Conservation (phyloP, 345 rosid genomes). For the Brassica rapa region DNA sequence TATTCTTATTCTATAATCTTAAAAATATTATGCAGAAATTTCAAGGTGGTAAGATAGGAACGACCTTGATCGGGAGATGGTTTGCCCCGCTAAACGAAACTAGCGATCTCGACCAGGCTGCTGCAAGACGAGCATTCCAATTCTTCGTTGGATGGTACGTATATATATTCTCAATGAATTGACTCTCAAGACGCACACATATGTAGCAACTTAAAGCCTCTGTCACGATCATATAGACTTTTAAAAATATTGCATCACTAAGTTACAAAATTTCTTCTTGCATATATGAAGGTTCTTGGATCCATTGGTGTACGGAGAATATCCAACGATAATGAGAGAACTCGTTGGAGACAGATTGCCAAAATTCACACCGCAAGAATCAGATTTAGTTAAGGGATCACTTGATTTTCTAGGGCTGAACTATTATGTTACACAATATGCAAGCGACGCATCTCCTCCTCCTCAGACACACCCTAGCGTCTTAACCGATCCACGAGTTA, state of each 20-base stretch:
- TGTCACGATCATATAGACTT: neutral
- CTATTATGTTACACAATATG: constrained; percentile 37
- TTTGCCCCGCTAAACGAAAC: constrained; percentile 8
- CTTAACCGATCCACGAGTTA: constrained; percentile 31
- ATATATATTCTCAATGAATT: neutral
- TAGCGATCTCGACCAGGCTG: constrained; percentile 11
- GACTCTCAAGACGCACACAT: neutral
- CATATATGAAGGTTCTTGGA: constrained; percentile 25
- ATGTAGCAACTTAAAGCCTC: neutral
- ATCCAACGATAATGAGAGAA: constrained; percentile 16
- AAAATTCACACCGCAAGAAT: constrained; percentile 6
- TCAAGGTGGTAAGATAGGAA: constrained; percentile 31
- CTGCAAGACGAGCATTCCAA: constrained; percentile 28
- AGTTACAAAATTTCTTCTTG: neutral
- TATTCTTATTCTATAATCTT: too few species aligned
- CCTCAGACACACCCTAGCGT: neutral
- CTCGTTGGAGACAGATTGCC: constrained; percentile 28
- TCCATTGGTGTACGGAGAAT: constrained; percentile 31
- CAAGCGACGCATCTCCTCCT: constrained; percentile 20
- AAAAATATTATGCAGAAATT: neutral
- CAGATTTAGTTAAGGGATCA: constrained; percentile 33
- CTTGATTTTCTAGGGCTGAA: constrained; percentile 39
- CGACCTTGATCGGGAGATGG: constrained; percentile 29
- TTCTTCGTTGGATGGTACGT: constrained; percentile 38
- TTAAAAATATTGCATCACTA: too few species aligned